phyloP scores from a whole-genome alignment of 805 yeast genomes.

The Yarrowia porcina region DNA sequence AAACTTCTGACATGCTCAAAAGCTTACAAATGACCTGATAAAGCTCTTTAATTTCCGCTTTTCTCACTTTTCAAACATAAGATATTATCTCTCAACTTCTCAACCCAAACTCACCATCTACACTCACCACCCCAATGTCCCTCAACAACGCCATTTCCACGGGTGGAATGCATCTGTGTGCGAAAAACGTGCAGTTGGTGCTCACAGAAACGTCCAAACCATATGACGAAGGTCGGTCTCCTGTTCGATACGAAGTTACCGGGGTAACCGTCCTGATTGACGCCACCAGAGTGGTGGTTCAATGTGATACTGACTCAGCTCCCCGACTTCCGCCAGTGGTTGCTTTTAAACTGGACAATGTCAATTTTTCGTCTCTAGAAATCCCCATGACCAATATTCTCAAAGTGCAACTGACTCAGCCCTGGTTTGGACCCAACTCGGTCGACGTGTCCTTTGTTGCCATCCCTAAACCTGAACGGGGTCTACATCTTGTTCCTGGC shows the following conservation, averaged over 20 bases:
- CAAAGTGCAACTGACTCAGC: constrained; percentile 34
- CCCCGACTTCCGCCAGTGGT: constrained; percentile 8
- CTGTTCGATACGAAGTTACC: not conserved
- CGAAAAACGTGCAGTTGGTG: not conserved
- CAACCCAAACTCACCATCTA: not conserved
- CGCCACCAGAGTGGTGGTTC: not conserved
- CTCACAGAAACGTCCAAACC: constrained; percentile 16
- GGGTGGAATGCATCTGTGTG: not conserved
- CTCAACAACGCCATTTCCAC: not conserved
- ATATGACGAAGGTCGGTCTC: not conserved
- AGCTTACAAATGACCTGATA: too few species aligned
- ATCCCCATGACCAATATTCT: constrained; percentile 32
- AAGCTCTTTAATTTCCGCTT: too few species aligned
- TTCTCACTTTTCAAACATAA: too few species aligned
- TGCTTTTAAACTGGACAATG: constrained; percentile 2
- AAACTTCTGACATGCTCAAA: too few species aligned
- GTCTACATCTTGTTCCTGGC: constrained; percentile 1
- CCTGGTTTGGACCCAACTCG: constrained; percentile 41
- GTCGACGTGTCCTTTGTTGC: constrained; percentile 18
- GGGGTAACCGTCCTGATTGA: not conserved
- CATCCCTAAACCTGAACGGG: not conserved
- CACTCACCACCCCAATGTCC: not conserved
- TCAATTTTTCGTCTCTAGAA: constrained; percentile 30
- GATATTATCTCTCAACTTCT: too few species aligned
- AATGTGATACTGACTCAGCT: not conserved